Base-by-base conservation (phyloP, 495 filamentous ascomycete genomes). In the Geopyxis carbonaria region DNA sequence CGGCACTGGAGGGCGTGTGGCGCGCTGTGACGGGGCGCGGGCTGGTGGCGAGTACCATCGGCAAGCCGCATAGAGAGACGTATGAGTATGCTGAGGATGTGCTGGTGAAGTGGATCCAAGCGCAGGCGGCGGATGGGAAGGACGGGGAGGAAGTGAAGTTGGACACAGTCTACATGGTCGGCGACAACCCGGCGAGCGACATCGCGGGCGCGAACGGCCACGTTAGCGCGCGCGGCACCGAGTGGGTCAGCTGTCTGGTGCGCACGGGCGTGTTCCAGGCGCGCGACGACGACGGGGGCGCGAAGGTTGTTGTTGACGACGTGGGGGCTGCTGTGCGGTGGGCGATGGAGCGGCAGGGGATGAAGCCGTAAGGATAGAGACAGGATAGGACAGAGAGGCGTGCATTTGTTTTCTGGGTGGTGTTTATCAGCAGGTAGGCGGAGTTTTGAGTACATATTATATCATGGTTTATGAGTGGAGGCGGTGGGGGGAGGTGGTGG, bases 141-240 rank as follows among this genome's bases (percentile, higher is more conserved):
- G 28, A 31, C 11, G 53, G 50, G 11, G 45, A 56, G 24, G 44
- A 47, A 14, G 44, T 37, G 20, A 53, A 56, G 16, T 22, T 6
- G 23, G 22, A 28, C 13, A 29, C 13, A 10, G 80, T 99, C 4
- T 95, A 91, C 51, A 94, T 95, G 87, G 68, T 99, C n/a, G 89
- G 89, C 0, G 89, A 99, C 49, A 99, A 95, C 47, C 87, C 89
- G 0, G 81, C 81, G 53, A 80, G 74, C 21, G 89, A 99, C 58
- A 91, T 99, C 42, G 61, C 66, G 9, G 89, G 91, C n/a, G 87
- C 80, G 18, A 95, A 93, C 50, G 64, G 64, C 22, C 89, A 78
- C 56, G 50, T 53, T 9, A 83, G 77, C 43, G 58, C 63, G 6
- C 45, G 60, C 29, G 76, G 76, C 5, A 84, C 73, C 16, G 58